phyloP scores from a whole-genome alignment of 768 basidiomycete genomes.

The Termitomyces sp. region DNA sequence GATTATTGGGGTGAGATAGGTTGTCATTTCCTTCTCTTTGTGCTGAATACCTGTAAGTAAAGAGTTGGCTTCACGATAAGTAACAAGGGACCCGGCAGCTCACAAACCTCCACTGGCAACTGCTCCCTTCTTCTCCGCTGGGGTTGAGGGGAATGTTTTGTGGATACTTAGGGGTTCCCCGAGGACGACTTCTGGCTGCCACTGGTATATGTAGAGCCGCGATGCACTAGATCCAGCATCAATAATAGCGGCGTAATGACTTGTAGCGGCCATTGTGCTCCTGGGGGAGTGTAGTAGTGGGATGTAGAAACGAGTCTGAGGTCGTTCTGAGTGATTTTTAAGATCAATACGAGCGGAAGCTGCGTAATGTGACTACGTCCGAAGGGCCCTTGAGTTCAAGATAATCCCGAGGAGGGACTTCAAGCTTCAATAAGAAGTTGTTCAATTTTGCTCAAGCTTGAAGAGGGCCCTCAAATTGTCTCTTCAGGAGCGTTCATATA shows the following conservation, averaged over 20 bases:
- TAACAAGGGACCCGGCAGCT: background rate
- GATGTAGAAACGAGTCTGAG: too few relatives aligned
- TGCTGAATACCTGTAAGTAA: slow-evolving; percentile 2
- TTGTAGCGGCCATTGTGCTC: background rate
- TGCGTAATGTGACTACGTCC: too few relatives aligned
- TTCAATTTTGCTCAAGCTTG: too few relatives aligned
- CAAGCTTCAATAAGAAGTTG: too few relatives aligned
- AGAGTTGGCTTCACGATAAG: background rate
- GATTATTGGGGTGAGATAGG: slow-evolving; percentile 5
- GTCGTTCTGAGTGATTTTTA: too few relatives aligned
- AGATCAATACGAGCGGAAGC: too few relatives aligned
- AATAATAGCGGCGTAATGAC: slow-evolving; percentile 7
- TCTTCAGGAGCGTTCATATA: too few relatives aligned
- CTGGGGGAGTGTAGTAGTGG: background rate
- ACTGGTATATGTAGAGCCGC: slow-evolving; percentile 7
- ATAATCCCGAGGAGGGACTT: too few relatives aligned
- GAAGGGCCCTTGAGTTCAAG: too few relatives aligned
- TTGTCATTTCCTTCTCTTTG: slow-evolving; percentile 1
- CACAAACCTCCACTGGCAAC: slow-evolving; percentile 2
- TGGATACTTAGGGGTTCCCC: slow-evolving; percentile 4
- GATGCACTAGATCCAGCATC: slow-evolving; percentile 11
- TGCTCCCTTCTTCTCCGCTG: slow-evolving; percentile 4
- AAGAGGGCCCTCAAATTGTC: too few relatives aligned
- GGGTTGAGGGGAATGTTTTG: slow-evolving; percentile 1
- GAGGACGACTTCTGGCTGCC: slow-evolving; percentile 3